These are phyloP conservation scores for Fremontodendron californicum DNA, from an alignment of 345 rosid species.

Conservation along the genomic window DNA sequence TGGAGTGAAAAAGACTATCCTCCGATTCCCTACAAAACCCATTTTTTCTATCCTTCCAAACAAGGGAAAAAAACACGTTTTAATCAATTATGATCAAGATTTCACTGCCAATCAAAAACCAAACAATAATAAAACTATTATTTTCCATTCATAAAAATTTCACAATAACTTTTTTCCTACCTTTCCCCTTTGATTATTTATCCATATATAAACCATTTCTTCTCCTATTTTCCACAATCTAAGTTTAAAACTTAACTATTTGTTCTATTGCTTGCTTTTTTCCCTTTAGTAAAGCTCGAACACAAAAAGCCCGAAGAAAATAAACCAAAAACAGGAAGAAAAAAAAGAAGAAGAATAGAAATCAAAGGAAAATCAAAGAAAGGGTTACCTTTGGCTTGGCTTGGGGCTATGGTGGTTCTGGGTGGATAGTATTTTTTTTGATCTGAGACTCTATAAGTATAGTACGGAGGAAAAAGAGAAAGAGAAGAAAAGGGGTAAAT, in stretches of 20 bases:
- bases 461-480: not conserved
- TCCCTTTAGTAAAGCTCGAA: not conserved
- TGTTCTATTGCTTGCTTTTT: not conserved
- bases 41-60: no score
- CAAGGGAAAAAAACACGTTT: no score
- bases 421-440: not conserved
- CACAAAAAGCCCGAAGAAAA: no score
- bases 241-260: not conserved
- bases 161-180: not conserved
- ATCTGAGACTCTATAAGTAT: not conserved
- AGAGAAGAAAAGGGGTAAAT: no score
- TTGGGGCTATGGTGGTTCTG: not conserved
- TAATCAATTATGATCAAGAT: no score
- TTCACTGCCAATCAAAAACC: not conserved
- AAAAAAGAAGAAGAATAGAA: no score
- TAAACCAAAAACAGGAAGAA: no score
- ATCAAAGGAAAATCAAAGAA: not conserved
- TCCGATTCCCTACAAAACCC: no score
- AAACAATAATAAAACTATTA: not conserved
- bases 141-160: not conserved
- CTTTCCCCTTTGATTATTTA: not conserved
- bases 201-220: not conserved
- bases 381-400: not conserved
- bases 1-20: not conserved
- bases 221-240: not conserved